Evolutionary conservation across 345 rosid species (phyloP).

Genomic region (Pistacia integerrima): DNA sequence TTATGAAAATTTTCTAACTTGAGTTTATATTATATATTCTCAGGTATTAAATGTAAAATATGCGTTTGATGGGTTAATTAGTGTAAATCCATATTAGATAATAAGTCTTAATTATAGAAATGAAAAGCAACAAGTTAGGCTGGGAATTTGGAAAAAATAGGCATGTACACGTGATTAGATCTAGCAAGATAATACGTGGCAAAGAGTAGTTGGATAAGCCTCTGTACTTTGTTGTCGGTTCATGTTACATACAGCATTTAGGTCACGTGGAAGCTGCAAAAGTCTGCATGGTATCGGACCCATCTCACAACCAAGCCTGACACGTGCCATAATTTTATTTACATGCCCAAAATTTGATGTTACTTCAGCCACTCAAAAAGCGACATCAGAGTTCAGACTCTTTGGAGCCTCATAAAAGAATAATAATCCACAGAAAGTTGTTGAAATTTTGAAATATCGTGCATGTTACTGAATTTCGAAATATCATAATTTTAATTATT

Average conservation of each 20-base stretch:
- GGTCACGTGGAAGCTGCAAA: constrained; percentile 59
- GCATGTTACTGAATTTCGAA: too few species aligned
- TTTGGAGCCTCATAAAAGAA: background rate
- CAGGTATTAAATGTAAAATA: too few species aligned
- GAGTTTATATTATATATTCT: too few species aligned
- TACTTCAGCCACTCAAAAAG: constrained; percentile 28
- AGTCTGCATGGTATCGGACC: constrained; percentile 31
- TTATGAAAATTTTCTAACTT: too few species aligned
- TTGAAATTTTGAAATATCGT: too few species aligned
- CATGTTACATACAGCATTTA: constrained; percentile 10
- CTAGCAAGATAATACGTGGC: constrained; percentile 31
- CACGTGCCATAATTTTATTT: constrained; percentile 45
- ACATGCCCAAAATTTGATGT: constrained; percentile 18
- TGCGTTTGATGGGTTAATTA: too few species aligned
- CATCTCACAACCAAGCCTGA: constrained; percentile 37
- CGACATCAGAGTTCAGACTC: background rate
- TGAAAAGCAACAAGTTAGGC: background rate
- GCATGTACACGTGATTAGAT: constrained; percentile 36
- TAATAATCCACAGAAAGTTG: too few species aligned
- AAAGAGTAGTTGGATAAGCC: background rate
- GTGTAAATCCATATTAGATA: too few species aligned
- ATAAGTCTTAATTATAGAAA: background rate
- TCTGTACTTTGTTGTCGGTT: background rate
- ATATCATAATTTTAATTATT: too few species aligned
- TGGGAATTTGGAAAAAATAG: background rate